Percentiles rank a stretch among this genome's conserved stretches.
Conservation (phyloP, 148 eudicot species). For the Amaranthus hypochondriacus region DNA sequence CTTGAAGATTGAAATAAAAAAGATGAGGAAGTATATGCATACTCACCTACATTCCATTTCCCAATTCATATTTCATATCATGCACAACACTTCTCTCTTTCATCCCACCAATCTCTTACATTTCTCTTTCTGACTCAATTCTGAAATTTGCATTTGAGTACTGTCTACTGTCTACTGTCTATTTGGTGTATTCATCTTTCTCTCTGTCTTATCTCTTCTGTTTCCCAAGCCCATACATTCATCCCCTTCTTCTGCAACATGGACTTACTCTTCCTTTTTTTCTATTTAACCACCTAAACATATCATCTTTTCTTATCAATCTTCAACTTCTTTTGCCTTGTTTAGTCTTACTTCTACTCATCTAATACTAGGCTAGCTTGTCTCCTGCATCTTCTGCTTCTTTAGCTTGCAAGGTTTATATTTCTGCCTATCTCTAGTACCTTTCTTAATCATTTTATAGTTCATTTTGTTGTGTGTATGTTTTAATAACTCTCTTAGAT, state of each 20-base stretch:
- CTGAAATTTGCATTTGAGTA: slow-evolving; percentile 1
- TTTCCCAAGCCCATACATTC: slow-evolving; percentile 68
- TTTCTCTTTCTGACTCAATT: neutral
- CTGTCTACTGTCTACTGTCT: neutral
- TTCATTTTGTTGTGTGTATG: neutral
- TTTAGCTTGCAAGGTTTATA: neutral
- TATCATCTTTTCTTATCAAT: neutral
- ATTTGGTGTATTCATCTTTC: slow-evolving; percentile 4
- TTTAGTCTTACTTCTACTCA: neutral
- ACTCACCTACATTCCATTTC: slow-evolving; percentile 17
- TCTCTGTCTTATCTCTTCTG: slow-evolving; percentile 65
- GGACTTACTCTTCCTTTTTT: neutral
- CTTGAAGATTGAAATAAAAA: neutral
- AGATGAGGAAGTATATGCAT: neutral
- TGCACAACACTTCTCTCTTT: slow-evolving; percentile 1
- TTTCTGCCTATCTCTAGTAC: neutral
- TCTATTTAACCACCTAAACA: neutral
- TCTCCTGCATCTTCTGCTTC: slow-evolving; percentile 2
- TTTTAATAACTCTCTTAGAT: too few relatives aligned
- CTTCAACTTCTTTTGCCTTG: neutral
- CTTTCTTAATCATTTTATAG: neutral
- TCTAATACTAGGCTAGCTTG: neutral
- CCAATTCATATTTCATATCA: slow-evolving; percentile 18
- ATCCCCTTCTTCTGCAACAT: slow-evolving; percentile 22
- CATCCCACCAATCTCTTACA: slow-evolving; percentile 13